Evolutionary conservation across 257 asterid species (phyloP).

Genomic region (Petunia axillaris): DNA sequence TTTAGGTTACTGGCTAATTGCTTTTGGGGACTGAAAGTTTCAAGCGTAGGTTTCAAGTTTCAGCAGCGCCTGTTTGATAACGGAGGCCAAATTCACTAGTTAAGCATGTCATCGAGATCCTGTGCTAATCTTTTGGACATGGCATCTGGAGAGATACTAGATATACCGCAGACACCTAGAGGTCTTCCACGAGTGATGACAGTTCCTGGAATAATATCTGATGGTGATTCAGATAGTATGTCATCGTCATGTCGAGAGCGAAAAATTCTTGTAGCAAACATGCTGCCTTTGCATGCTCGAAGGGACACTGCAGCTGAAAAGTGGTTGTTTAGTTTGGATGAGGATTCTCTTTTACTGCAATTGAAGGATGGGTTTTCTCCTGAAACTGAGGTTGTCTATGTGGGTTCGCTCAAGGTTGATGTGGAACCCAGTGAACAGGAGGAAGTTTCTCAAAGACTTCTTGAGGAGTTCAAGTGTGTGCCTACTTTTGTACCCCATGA

Average conservation of each 20-base stretch:
- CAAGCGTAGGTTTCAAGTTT: background rate
- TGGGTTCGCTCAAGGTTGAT: slow-evolving; percentile 86
- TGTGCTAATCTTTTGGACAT: slow-evolving; percentile 68
- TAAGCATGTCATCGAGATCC: slow-evolving; percentile 66
- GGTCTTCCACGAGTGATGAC: slow-evolving; percentile 79
- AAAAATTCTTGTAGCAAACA: slow-evolving; percentile 79
- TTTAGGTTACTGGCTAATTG: slow-evolving; percentile 9
- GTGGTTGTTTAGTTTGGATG: slow-evolving; percentile 73
- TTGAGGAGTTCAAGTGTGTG: slow-evolving; percentile 79
- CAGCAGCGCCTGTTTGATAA: slow-evolving; percentile 18
- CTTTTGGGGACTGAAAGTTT: background rate
- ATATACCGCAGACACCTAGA: slow-evolving; percentile 73
- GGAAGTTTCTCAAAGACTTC: slow-evolving; percentile 73
- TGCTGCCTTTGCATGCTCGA: slow-evolving; percentile 75
- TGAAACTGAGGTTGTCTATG: slow-evolving; percentile 72
- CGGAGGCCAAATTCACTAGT: slow-evolving; percentile 23
- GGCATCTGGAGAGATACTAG: slow-evolving; percentile 58
- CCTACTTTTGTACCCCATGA: slow-evolving; percentile 85
- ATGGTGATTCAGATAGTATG: slow-evolving; percentile 70
- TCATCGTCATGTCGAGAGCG: slow-evolving; percentile 60
- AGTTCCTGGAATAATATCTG: slow-evolving; percentile 69
- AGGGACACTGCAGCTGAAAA: slow-evolving; percentile 60
- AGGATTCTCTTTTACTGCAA: slow-evolving; percentile 76
- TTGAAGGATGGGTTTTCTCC: slow-evolving; percentile 82
- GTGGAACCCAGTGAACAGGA: slow-evolving; percentile 79